Evolutionary conservation across 108 stramenopile species (phyloP).

Genomic region (Pseudonitzschia multistriata): DNA sequence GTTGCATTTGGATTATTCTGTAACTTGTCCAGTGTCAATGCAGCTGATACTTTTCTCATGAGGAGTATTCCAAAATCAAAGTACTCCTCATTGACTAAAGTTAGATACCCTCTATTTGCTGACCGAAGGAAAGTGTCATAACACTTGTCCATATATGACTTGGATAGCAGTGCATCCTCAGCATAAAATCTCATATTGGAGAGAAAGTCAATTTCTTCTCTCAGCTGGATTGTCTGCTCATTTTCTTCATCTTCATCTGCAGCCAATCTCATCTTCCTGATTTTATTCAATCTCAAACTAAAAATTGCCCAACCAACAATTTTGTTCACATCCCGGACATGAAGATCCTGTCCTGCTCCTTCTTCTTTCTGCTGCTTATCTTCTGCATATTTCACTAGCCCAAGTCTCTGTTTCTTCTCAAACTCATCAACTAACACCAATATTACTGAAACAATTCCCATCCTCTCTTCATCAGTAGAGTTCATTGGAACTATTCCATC

Average conservation of each 20-base stretch:
- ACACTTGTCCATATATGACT: background rate
- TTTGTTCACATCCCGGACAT: background rate
- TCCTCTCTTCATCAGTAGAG: background rate
- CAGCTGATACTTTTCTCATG: background rate
- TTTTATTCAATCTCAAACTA: background rate
- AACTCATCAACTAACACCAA: background rate
- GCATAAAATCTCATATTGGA: constrained; percentile 3
- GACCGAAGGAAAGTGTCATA: constrained; percentile 3
- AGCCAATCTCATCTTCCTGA: background rate
- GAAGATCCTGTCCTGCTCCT: background rate
- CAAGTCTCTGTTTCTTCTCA: background rate
- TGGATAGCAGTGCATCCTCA: background rate
- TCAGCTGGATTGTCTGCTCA: background rate
- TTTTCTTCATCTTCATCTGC: background rate
- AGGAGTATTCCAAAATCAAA: background rate
- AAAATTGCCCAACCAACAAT: background rate
- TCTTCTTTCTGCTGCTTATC: background rate
- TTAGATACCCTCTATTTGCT: background rate
- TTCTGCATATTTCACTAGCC: background rate
- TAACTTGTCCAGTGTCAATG: background rate
- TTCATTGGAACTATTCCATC: background rate
- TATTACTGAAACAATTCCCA: constrained; percentile 1
- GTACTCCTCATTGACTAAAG: background rate
- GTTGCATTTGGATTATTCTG: background rate
- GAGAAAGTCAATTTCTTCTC: background rate